Percentiles rank a stretch among this genome's conserved stretches.
Evolutionary conservation across 192 early-diverging fungal genomes (phyloP).

Genomic region (Jimgerdemannia lactiflua): DNA sequence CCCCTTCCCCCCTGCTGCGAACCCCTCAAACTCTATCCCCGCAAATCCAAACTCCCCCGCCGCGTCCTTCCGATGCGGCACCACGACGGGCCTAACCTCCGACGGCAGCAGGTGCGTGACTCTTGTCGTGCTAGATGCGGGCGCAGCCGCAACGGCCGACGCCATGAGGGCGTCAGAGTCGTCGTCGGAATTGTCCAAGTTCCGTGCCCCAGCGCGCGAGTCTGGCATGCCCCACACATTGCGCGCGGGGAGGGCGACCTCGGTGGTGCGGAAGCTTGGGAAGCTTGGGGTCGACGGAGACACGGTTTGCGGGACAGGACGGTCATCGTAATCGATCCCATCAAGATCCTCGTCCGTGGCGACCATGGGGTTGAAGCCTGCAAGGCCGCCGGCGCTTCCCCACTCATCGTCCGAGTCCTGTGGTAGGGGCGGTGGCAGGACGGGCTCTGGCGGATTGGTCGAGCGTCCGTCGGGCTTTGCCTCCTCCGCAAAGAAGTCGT

Average conservation of each 20-base stretch:
- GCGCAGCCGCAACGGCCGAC: slow-evolving; percentile 20
- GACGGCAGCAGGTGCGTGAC: slow-evolving; percentile 20
- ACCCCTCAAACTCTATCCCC: background rate
- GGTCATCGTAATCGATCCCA: slow-evolving; percentile 15
- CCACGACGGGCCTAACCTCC: slow-evolving; percentile 13
- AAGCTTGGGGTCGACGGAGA: background rate
- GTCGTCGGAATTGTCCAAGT: slow-evolving; percentile 25
- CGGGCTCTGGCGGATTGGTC: background rate
- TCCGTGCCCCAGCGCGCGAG: background rate
- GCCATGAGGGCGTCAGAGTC: slow-evolving; percentile 27
- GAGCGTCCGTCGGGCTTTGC: slow-evolving; percentile 3
- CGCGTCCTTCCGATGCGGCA: background rate
- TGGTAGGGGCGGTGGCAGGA: background rate
- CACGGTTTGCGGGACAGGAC: slow-evolving; percentile 1
- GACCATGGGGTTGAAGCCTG: slow-evolving; percentile 44
- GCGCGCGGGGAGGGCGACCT: slow-evolving; percentile 6
- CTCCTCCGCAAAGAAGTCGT: slow-evolving; percentile 43
- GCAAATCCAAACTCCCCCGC: background rate
- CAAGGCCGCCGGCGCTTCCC: background rate
- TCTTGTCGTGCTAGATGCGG: slow-evolving; percentile 18
- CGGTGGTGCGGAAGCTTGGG: background rate
- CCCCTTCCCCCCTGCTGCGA: slow-evolving; percentile 5
- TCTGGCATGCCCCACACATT: background rate
- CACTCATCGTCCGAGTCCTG: slow-evolving; percentile 22
- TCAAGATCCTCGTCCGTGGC: slow-evolving; percentile 49